A percentile compares a stretch with the other conserved stretches of the same genome.
These are phyloP conservation scores for Aspergillus conjunctus DNA, from an alignment of 495 filamentous ascomycete species.

Conservation along the genomic window DNA sequence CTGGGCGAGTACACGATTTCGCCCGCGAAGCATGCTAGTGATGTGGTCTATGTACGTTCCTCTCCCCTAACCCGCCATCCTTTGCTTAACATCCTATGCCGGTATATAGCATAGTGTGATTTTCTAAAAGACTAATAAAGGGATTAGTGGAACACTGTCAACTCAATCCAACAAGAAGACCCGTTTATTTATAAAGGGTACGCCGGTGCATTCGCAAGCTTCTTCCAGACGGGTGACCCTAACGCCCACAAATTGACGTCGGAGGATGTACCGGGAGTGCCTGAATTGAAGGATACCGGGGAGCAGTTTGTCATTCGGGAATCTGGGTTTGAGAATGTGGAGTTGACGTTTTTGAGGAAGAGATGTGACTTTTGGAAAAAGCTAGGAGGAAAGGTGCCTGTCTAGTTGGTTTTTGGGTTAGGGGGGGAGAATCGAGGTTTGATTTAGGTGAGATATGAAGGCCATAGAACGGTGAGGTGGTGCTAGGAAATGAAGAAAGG, in stretches of 20 bases:
- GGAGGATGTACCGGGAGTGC: conserved; percentile 45
- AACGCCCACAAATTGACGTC: conserved; percentile 60
- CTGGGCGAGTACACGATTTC: conserved; percentile 61
- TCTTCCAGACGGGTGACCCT: conserved; percentile 61
- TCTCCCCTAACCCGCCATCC: conserved; percentile 7
- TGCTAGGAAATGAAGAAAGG: not conserved
- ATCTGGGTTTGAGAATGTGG: conserved; percentile 44
- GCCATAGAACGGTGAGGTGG: not conserved
- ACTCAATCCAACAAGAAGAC: conserved; percentile 54
- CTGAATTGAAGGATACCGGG: conserved; percentile 37
- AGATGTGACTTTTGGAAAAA: conserved; percentile 58
- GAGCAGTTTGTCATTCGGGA: conserved; percentile 54
- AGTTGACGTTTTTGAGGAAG: conserved; percentile 40
- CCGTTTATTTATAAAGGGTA: conserved; percentile 58
- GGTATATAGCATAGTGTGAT: too few species aligned
- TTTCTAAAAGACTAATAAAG: not conserved
- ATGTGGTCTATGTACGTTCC: conserved; percentile 56
- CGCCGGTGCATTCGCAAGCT: conserved; percentile 60
- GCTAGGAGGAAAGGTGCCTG: conserved; percentile 43
- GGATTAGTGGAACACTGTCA: conserved; percentile 57
- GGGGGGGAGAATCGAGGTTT: not conserved
- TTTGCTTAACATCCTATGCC: too few species aligned
- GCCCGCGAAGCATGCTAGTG: conserved; percentile 61
- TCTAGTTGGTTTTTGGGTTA: conserved; percentile 25
- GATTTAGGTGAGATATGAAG: not conserved